phyloP scores from a whole-genome alignment of 495 filamentous ascomycete species.

The Pseudotulostoma volvatum region DNA sequence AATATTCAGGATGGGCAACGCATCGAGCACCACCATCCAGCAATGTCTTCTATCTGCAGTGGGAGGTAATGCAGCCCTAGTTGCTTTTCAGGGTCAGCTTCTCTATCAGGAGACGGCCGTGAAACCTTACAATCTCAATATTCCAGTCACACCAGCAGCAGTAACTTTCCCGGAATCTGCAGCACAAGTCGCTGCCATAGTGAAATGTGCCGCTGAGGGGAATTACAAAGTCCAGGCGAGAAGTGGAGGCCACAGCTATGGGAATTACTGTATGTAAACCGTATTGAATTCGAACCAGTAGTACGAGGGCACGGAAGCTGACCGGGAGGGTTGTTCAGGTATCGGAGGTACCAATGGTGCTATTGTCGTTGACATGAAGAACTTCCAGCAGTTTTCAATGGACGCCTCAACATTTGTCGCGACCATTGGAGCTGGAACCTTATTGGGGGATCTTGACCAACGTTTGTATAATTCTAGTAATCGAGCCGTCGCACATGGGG shows the following conservation, averaged over 20 bases:
- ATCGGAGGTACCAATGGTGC: conserved; percentile 28
- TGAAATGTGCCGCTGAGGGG: conserved; percentile 34
- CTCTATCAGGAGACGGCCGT: conserved; percentile 8
- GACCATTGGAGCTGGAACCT: conserved; percentile 42
- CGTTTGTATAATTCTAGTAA: conserved; percentile 39
- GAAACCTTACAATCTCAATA: conserved; percentile 39
- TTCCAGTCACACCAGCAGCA: conserved; percentile 37
- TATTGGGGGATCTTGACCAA: conserved; percentile 40
- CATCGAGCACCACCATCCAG: conserved; percentile 1
- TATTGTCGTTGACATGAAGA: conserved; percentile 25
- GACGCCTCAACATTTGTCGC: conserved; percentile 29
- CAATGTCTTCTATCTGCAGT: conserved; percentile 14
- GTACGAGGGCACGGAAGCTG: conserved; percentile 5
- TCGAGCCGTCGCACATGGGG: conserved; percentile 47
- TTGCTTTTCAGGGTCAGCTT: conserved; percentile 10
- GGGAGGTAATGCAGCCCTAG: conserved; percentile 6
- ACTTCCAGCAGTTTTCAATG: conserved; percentile 5
- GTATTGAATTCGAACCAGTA: no score
- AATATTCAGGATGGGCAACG: conserved; percentile 4
- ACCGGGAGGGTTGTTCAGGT: conserved; percentile 16
- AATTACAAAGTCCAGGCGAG: conserved; percentile 44
- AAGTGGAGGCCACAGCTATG: conserved; percentile 54
- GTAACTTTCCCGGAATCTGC: conserved; percentile 38
- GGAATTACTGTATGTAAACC: conserved; percentile 20
- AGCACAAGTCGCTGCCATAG: conserved; percentile 35